Evolutionary conservation across 345 rosid species (phyloP), one percentile per base, ranked within the genome.

Genomic region (Corchorus olitorius): DNA sequence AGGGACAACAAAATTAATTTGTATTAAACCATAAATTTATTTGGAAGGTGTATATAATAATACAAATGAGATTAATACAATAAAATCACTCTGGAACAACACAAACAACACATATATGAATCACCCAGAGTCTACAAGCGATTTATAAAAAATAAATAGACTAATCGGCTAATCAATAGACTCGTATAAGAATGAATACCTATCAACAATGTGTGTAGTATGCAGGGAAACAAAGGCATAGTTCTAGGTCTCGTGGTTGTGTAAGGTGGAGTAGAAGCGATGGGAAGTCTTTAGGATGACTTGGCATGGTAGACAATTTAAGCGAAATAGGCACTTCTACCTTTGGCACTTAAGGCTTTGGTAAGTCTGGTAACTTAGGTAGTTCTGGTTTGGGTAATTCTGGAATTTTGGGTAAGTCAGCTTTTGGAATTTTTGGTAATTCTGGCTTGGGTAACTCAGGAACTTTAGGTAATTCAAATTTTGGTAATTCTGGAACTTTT

Each of bases 361-460:
- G 60, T 3, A 69, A 13, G 45, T 69, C 73, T 9, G 72, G 72
- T 1, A 34, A 0, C 35, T 64, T 34, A 13, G 68, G 68, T 46
- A 64, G 3, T 8, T 64, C 48, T 0, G 68, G 68, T 35, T 34
- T 11, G 2, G 68, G 68, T 0, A 64, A 17, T 64, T 64, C 68
- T 0, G 45, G 68, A 69, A 27, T 20, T 64, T 64, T 64, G 68
- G 69, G 48, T 49, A 1, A 6, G 11, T 64, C 69, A 1, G 59
- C 33, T 39, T 33, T 69, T 15, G 68, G 46, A 41, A 65, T 2
- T 65, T 14, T 41, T 10, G 54, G 58, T 6, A 20, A 14, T 48
- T 46, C 56, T 11, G 41, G 56, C 15, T 48, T 49, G 10, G 72
- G 53, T 15, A 66, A n/a, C 71, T 66, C 73, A 13, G 73, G 60